phyloP scores from a whole-genome alignment of 1,139 yeast genomes.

The Geotrichum reessii region DNA sequence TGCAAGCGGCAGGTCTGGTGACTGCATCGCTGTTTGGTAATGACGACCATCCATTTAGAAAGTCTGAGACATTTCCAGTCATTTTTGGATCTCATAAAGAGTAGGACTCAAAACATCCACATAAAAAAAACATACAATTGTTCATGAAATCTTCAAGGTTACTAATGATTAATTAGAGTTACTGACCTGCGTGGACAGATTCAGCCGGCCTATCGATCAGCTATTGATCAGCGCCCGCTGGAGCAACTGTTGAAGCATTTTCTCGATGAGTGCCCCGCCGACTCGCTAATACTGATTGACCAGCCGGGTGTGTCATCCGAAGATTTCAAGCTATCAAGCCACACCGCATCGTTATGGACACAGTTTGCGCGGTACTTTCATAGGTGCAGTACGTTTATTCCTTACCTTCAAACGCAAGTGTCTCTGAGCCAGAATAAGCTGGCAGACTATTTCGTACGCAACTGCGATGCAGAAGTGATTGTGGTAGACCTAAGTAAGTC shows the following conservation, averaged over 20 bases:
- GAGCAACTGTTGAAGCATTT: constrained; percentile 43
- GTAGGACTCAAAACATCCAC: constrained; percentile 19
- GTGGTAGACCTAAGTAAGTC: constrained; percentile 4
- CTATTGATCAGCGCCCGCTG: constrained; percentile 24
- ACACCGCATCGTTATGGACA: constrained; percentile 41
- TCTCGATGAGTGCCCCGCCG: constrained; percentile 59
- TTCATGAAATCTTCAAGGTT: too few relatives aligned
- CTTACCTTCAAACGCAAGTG: constrained; percentile 49
- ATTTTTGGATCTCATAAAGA: constrained; percentile 27
- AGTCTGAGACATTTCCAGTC: constrained; percentile 24
- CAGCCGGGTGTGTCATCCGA: constrained; percentile 59
- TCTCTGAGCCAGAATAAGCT: constrained; percentile 47
- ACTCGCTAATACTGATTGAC: constrained; percentile 61
- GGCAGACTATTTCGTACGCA: constrained; percentile 35
- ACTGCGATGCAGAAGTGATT: constrained; percentile 32
- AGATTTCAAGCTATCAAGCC: constrained; percentile 44
- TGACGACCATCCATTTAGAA: neutral
- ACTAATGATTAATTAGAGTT: constrained; percentile 24
- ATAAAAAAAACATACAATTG: too few relatives aligned
- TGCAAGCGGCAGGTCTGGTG: neutral
- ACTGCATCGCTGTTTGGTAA: constrained; percentile 4
- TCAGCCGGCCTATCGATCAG: constrained; percentile 31
- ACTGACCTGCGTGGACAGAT: constrained; percentile 30
- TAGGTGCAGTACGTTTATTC: constrained; percentile 58
- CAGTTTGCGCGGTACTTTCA: constrained; percentile 51